Base-by-base conservation (phyloP, 2,329 filamentous ascomycete genomes). In the Paraphoma chrysanthemicola region DNA sequence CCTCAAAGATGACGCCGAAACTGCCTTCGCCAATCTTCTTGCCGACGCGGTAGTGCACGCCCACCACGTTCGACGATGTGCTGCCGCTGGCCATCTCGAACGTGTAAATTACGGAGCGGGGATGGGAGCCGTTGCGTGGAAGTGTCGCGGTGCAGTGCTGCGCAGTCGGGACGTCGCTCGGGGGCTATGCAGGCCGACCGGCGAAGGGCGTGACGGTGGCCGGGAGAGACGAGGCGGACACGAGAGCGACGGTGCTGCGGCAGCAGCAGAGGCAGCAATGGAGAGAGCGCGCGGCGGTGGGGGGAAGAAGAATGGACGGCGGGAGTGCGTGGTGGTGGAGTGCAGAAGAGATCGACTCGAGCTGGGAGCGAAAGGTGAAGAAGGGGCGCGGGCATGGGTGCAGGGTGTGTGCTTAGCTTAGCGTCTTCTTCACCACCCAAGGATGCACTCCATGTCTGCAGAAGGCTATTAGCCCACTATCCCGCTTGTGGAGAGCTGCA, bases 11-110 rank as follows among this genome's bases (percentile, higher is more conserved):
- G 70, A 98, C 95, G 83, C 94, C 94, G 75, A 98, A 98, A 39
- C 93, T 97, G 65, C 94, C 94, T 86, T 98, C 95, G 78, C 95
- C 95, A 70, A 99, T 98, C 84, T 99, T 99, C 87, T 98, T 98
- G 72, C 95, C 95, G 67, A 99, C 95, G 67, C 95, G 88, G 81
- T 99, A 99, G 82, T 99, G 95, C 68, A 99, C 95, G 77, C 95
- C 95, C 73, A 98, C 95, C 68, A 99, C 95, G 81, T 98, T 98
- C 60, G 93, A 97, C 63, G 92, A 95, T 58, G 90, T 92, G 64
- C 91, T 94, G 61, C 92, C 88, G 90, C 91, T 93, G 56, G 92
- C 88, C 92, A 95, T 95, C 76, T 72, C 67, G 59, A 54, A 46
- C 51, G 44, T 42, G 56, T 47, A 3, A 36, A 14, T 36, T 14